Evolutionary conservation across 495 filamentous ascomycete species (phyloP).

Genomic region (Podospora appendiculata): DNA sequence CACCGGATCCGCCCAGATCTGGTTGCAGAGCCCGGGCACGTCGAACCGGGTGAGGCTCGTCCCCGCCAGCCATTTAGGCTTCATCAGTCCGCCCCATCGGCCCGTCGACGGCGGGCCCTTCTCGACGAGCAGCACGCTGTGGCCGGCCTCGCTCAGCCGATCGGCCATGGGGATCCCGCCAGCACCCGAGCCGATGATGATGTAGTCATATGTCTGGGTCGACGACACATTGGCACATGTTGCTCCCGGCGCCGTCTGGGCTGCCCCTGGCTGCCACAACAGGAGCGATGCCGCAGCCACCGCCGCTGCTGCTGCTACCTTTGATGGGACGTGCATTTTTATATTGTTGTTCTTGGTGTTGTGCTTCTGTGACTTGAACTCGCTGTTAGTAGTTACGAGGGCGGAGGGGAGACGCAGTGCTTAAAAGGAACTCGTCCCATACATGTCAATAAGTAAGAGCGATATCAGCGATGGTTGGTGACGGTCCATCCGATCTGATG

Average conservation of each 20-base stretch:
- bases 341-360: too few relatives aligned
- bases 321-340: conserved; percentile 7
- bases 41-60: conserved; percentile 64
- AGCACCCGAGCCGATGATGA: conserved; percentile 55
- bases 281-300: not conserved
- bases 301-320: conserved; percentile 2
- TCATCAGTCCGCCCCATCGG: conserved; percentile 45
- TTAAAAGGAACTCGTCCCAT: too few relatives aligned
- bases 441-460: too few relatives aligned
- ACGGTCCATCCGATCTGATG: not conserved
- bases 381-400: not conserved
- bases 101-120: conserved; percentile 52
- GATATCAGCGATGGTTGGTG: not conserved
- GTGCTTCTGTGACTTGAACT: not conserved
- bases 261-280: conserved; percentile 6
- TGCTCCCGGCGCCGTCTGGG: conserved; percentile 18
- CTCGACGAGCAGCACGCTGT: conserved; percentile 55
- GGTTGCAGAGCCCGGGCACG: conserved; percentile 63
- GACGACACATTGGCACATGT: conserved; percentile 31
- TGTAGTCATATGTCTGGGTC: conserved; percentile 51
- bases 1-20: conserved; percentile 52
- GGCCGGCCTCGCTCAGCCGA: conserved; percentile 51
- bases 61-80: conserved; percentile 54
- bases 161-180: conserved; percentile 57
- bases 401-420: not conserved